A percentile compares a stretch with the other conserved stretches of the same genome.
These are phyloP conservation scores for Elsinoe necatrix DNA, from an alignment of 2,329 filamentous ascomycete species.

Conservation along the genomic window DNA sequence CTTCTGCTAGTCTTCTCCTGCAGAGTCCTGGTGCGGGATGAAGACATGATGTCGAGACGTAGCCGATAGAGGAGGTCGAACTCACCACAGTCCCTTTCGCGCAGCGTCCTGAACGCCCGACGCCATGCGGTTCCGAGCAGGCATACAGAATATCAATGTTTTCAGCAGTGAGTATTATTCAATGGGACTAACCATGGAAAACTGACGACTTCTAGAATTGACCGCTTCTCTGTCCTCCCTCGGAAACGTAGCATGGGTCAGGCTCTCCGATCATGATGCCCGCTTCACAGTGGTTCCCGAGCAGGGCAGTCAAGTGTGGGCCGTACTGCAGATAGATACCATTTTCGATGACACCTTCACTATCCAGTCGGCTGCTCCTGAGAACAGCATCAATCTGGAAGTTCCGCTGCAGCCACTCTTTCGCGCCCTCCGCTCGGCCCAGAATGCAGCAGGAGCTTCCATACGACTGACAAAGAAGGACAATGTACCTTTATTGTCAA, in stretches of 20 bases:
- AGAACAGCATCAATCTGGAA: slow-evolving; percentile 94
- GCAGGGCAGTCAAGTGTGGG: slow-evolving; percentile 93
- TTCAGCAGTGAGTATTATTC: slow-evolving; percentile 41
- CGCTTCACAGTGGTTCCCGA: slow-evolving; percentile 96
- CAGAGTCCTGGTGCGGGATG: neutral
- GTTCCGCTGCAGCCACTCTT: slow-evolving; percentile 81
- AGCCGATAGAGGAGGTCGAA: neutral
- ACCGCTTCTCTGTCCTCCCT: slow-evolving; percentile 55
- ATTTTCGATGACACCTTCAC: slow-evolving; percentile 73
- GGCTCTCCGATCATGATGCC: slow-evolving; percentile 75
- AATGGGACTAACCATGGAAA: too few species aligned
- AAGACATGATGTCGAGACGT: neutral
- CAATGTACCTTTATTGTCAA: slow-evolving; percentile 71
- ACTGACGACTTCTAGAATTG: slow-evolving; percentile 42
- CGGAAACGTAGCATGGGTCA: slow-evolving; percentile 83
- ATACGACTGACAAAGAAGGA: slow-evolving; percentile 91
- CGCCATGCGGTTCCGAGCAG: slow-evolving; percentile 46
- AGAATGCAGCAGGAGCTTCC: slow-evolving; percentile 70
- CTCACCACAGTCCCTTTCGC: too few species aligned
- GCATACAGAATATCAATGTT: slow-evolving; percentile 43
- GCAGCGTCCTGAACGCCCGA: too few species aligned
- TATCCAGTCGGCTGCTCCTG: slow-evolving; percentile 71
- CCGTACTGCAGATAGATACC: slow-evolving; percentile 47
- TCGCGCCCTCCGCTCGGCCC: slow-evolving; percentile 81
- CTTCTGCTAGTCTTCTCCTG: too few species aligned